Percentiles rank a stretch among this genome's conserved stretches.
These are phyloP conservation scores for Turnera subulata DNA, from an alignment of 345 rosid genomes.

Conservation along the genomic window DNA sequence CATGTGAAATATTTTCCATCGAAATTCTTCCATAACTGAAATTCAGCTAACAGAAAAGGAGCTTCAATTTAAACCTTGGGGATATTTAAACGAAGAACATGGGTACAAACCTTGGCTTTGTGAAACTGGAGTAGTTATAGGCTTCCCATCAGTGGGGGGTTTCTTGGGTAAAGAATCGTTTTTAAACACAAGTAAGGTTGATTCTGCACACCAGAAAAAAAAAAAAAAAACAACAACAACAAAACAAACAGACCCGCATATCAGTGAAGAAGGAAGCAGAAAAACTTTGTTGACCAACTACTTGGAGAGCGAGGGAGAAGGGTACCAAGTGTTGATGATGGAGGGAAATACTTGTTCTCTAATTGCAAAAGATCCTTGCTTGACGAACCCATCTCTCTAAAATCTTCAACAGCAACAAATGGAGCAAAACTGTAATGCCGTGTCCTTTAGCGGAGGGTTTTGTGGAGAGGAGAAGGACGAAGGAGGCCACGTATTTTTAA, in stretches of 20 bases:
- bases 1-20: no score
- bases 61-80: no score
- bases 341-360: slow-evolving; percentile 29
- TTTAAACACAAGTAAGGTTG: slow-evolving; percentile 34
- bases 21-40: no score
- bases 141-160: slow-evolving; percentile 28
- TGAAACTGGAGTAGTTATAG: slow-evolving; percentile 37
- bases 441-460: no score
- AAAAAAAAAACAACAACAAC: no score
- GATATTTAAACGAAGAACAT: slow-evolving; percentile 8
- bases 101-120: slow-evolving; percentile 53
- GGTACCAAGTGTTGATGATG: slow-evolving; percentile 29
- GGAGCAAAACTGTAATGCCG: neutral
- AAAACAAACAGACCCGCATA: neutral
- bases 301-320: neutral
- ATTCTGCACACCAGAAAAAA: slow-evolving; percentile 37
- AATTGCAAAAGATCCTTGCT: slow-evolving; percentile 43
- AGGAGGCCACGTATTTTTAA: no score
- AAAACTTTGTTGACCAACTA: no score
- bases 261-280: neutral
- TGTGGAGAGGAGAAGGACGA: neutral
- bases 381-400: slow-evolving; percentile 24
- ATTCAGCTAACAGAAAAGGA: no score
- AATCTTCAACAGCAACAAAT: neutral
- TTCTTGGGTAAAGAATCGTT: slow-evolving; percentile 20